A percentile compares a stretch with the other conserved stretches of the same genome.
phyloP scores from a whole-genome alignment of 1,284 basidiomycete genomes.

The Earliella scabrosa region DNA sequence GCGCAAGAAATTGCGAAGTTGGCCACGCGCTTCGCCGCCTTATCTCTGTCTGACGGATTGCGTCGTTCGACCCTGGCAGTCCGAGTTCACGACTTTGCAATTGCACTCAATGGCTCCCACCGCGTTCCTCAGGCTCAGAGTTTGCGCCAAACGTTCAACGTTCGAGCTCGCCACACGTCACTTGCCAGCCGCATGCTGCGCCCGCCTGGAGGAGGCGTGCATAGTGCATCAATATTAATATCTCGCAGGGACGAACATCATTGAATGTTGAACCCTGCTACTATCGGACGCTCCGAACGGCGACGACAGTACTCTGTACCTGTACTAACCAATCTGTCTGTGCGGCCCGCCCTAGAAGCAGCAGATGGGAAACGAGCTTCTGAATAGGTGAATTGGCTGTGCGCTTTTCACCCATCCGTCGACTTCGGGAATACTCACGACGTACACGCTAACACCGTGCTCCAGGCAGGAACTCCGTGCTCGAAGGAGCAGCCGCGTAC shows the following conservation, averaged over 20 bases:
- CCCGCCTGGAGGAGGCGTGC: too few relatives aligned
- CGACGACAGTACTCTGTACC: not conserved
- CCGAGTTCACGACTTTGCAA: not conserved
- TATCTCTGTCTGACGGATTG: conserved; percentile 18
- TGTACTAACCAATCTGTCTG: not conserved
- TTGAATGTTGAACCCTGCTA: not conserved
- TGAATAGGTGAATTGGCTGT: not conserved
- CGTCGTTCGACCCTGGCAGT: conserved; percentile 1
- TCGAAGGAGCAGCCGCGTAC: not conserved
- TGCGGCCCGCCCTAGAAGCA: not conserved
- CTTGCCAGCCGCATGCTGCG: too few relatives aligned
- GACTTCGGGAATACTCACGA: not conserved
- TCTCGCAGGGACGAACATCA: not conserved
- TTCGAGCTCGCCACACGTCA: too few relatives aligned
- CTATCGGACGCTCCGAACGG: not conserved
- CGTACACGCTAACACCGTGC: not conserved
- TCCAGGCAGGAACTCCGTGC: not conserved
- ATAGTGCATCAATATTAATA: too few relatives aligned
- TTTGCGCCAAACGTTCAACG: too few relatives aligned
- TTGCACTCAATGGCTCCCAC: not conserved
- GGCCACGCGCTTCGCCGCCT: not conserved
- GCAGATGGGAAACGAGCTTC: too few relatives aligned
- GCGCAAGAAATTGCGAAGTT: not conserved
- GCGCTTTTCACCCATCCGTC: not conserved
- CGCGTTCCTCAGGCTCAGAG: too few relatives aligned